Percentiles rank a stretch among this genome's conserved stretches.
phyloP scores from a whole-genome alignment of 176 grass and related monocot genomes.

The Triticum dicoccoides region DNA sequence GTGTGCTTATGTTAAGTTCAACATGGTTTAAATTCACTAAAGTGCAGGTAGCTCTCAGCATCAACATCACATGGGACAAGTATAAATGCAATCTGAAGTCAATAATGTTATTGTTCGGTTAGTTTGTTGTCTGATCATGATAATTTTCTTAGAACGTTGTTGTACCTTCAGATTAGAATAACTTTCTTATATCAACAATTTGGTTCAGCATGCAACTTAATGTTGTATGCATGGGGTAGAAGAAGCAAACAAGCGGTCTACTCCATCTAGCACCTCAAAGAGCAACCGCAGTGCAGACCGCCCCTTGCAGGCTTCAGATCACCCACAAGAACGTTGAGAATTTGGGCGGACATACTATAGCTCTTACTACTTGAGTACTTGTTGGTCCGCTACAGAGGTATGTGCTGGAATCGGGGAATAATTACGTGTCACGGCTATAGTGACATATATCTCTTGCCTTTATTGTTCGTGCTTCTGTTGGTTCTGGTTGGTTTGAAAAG shows the following conservation, averaged over 20 bases:
- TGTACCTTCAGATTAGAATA: neutral
- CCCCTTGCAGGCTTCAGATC: too few relatives aligned
- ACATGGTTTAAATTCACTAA: neutral
- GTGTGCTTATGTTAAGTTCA: neutral
- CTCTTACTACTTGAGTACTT: neutral
- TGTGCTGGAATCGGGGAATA: neutral
- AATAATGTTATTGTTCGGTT: too few relatives aligned
- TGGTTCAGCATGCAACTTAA: neutral
- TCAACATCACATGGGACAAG: neutral
- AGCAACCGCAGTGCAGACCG: too few relatives aligned
- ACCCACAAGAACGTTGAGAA: neutral
- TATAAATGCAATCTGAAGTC: neutral
- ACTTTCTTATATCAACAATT: neutral
- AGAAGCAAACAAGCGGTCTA: too few relatives aligned
- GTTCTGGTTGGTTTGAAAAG: neutral
- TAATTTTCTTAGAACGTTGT: neutral
- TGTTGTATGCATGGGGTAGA: too few relatives aligned
- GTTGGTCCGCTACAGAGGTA: conserved; percentile 9
- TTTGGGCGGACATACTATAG: neutral
- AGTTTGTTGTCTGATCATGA: neutral
- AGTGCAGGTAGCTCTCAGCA: neutral
- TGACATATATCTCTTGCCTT: neutral
- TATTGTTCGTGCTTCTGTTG: neutral
- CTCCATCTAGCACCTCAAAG: too few relatives aligned
- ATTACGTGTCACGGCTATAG: neutral